Base-by-base conservation (phyloP, 441 rosid genomes). In the Brassica balearica region DNA sequence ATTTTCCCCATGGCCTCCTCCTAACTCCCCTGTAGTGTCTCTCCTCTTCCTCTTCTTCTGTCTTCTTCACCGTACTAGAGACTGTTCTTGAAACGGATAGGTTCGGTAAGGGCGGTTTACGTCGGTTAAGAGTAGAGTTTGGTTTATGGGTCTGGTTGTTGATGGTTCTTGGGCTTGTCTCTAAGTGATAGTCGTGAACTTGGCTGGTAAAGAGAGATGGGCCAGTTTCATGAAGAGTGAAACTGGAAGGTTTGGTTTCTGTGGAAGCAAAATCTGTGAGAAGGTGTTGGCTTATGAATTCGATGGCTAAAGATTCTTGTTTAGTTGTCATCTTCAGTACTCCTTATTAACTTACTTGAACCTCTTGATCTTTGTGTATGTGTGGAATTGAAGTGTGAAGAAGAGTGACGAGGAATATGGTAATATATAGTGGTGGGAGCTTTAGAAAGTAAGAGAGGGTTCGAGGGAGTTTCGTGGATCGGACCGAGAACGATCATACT, bases 1-100 rank as follows among this genome's bases (percentile, higher is more conserved):
- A 89, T 67, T 85, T 89, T 1, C 92, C 92, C 91, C 93, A 89
- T 0, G 91, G 93, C 15, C 93, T 69, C 34, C 89, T 69, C 69
- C 93, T 78, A 0, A 89, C 93, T 2, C 93, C 93, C 23, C 93
- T 81, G 72, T 87, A 87, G 80, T 89, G 97, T 77, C 66, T 85
- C 25, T 83, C 82, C 55, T 85, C 85, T 12, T 63, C 66, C 0
- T 46, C 19, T 7, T 69, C 73, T 19, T 8, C 77, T 20, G 59
- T 4, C 69, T 65, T 73, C 29, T 62, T 73, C 6, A 58, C 9
- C 43, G 53, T 34, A 8, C 38, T 8, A n/a, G 75, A 48, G 59
- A 70, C 68, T 48, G 63, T 65, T 68, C 38, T 66, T 0, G 67
- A 71, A 8, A 92, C 84, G 1, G 89, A 41, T 0, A 92, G 87